These are phyloP conservation scores for Ophiosphaerella korrae DNA, from an alignment of 2,329 filamentous ascomycete genomes.

Conservation along the genomic window DNA sequence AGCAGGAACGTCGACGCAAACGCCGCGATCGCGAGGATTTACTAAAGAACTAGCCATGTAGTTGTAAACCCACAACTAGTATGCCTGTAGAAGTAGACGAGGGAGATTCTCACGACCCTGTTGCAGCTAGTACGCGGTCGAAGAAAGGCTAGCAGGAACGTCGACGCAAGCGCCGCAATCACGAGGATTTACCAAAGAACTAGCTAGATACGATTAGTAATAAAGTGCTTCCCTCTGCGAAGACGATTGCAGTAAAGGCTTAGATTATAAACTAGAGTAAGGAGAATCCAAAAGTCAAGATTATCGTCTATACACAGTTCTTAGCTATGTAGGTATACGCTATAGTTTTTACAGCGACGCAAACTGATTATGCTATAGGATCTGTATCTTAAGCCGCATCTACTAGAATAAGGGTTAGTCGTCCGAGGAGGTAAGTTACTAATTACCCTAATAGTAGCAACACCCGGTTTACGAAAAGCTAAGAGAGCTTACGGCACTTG, in stretches of 20 bases:
- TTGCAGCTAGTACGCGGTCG: constrained; percentile 22
- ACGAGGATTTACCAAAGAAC: constrained; percentile 40
- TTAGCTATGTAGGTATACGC: constrained; percentile 50
- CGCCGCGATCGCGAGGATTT: constrained; percentile 35
- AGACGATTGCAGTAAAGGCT: constrained; percentile 53
- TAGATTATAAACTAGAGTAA: constrained; percentile 53
- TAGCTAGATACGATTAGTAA: constrained; percentile 48
- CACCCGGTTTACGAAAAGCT: too few species aligned
- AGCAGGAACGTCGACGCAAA: constrained; percentile 17
- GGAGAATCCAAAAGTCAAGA: constrained; percentile 57
- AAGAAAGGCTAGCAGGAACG: constrained; percentile 18
- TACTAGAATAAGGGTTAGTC: constrained; percentile 58
- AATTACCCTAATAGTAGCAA: too few species aligned
- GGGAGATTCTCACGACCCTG: constrained; percentile 7
- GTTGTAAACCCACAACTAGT: constrained; percentile 22
- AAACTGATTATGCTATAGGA: constrained; percentile 20
- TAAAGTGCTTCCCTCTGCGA: constrained; percentile 50
- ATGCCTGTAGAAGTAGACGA: constrained; percentile 29
- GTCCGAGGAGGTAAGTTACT: constrained; percentile 44
- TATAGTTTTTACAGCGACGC: constrained; percentile 8
- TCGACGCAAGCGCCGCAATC: constrained; percentile 11
- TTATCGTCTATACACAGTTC: constrained; percentile 67
- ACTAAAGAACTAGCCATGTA: too few species aligned
- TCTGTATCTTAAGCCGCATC: constrained; percentile 57
- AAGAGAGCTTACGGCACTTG: too few species aligned